Evolutionary conservation across 441 rosid species (phyloP).

Genomic region (Aquilaria agallochum): DNA sequence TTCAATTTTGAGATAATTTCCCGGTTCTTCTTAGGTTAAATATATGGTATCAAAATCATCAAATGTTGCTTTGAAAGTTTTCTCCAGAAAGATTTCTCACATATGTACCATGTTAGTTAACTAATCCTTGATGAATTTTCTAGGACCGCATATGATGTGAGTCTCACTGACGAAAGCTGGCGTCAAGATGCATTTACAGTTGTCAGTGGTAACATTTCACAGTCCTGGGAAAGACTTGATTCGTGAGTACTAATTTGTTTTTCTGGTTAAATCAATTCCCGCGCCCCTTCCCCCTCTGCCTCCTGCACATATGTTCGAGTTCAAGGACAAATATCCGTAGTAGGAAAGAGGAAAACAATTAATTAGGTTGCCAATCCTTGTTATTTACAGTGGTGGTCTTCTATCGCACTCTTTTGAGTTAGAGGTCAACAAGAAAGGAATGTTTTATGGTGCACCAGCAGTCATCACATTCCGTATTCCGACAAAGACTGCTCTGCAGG

Average conservation of each 20-base stretch:
- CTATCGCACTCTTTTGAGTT: conserved; percentile 80
- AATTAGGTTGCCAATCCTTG: conserved; percentile 2
- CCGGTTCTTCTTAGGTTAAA: too few species aligned
- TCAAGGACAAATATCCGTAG: neutral
- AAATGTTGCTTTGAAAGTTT: too few species aligned
- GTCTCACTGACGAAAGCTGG: conserved; percentile 66
- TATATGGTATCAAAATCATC: too few species aligned
- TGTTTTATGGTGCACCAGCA: conserved; percentile 83
- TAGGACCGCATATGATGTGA: conserved; percentile 90
- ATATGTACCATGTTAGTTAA: too few species aligned
- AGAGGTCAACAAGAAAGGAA: conserved; percentile 77
- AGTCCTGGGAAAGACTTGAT: conserved; percentile 95
- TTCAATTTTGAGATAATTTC: too few species aligned
- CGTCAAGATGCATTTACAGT: conserved; percentile 51
- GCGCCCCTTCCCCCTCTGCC: neutral
- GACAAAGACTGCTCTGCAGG: conserved; percentile 85
- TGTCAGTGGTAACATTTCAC: conserved; percentile 71
- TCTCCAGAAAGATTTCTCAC: too few species aligned
- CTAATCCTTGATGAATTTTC: neutral
- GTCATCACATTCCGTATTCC: conserved; percentile 87
- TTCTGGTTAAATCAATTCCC: conserved; percentile 1
- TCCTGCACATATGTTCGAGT: neutral
- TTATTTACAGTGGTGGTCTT: conserved; percentile 62
- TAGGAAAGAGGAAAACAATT: neutral
- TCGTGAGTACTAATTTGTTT: conserved; percentile 50